Percentiles rank a stretch among this genome's conserved stretches.
Evolutionary conservation across 371 early-diverging fungal species (phyloP).

Genomic region (Cokeromyces recurvatus): DNA sequence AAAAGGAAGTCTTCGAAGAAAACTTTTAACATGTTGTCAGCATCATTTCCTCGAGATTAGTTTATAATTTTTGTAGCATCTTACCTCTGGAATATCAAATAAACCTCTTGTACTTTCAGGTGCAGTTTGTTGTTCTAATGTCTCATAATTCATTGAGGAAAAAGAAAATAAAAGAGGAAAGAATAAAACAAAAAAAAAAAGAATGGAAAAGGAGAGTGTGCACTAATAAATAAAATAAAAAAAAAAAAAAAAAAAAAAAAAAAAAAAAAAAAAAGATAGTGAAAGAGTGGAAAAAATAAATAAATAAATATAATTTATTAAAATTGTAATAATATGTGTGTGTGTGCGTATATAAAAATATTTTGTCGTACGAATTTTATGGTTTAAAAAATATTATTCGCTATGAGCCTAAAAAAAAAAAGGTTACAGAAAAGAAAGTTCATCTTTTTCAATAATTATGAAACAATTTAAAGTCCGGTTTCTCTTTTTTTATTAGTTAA

Average conservation of each 20-base stretch:
- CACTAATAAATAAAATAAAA: too few relatives aligned
- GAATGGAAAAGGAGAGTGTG: conserved; percentile 4
- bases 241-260: conserved; percentile 5
- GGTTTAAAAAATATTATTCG: too few relatives aligned
- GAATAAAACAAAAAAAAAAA: conserved; percentile 6
- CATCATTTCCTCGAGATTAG: background rate
- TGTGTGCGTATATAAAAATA: too few relatives aligned
- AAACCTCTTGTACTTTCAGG: conserved; percentile 51
- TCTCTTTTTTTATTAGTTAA: too few relatives aligned
- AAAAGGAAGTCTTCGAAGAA: conserved; percentile 2
- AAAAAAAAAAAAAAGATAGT: conserved; percentile 1
- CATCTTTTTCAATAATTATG: too few relatives aligned
- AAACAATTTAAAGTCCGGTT: too few relatives aligned
- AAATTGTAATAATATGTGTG: too few relatives aligned
- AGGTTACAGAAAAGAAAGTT: too few relatives aligned
- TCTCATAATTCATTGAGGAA: conserved; percentile 32
- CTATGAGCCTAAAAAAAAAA: too few relatives aligned
- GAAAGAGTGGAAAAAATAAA: background rate
- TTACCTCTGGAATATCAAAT: conserved; percentile 39
- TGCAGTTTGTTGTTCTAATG: conserved; percentile 48
- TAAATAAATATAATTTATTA: too few relatives aligned
- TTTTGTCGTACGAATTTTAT: too few relatives aligned
- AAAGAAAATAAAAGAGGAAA: conserved; percentile 3
- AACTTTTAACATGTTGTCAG: too few relatives aligned
- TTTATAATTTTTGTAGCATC: background rate